phyloP scores from a whole-genome alignment of 768 basidiomycete genomes.

The Tulasnella sp. region DNA sequence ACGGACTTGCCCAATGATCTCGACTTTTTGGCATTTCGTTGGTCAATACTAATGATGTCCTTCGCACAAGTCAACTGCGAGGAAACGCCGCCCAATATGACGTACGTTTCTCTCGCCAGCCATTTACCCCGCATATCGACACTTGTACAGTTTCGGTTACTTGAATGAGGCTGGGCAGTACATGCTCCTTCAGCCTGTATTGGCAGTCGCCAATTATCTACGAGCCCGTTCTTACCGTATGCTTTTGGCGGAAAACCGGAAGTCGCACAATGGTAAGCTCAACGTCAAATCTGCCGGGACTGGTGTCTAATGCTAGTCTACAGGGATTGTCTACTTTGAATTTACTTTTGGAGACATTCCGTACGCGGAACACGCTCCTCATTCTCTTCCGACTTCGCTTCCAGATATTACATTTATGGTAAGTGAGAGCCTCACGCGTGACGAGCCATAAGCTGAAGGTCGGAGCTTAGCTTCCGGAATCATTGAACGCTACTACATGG shows the following conservation, averaged over 20 bases:
- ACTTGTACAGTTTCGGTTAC: too few relatives aligned
- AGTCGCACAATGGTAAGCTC: background rate
- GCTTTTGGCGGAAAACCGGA: background rate
- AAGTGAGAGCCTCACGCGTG: too few relatives aligned
- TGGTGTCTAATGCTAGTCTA: background rate
- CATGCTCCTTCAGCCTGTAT: background rate
- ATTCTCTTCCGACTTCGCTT: background rate
- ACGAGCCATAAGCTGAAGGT: too few relatives aligned
- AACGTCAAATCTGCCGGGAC: background rate
- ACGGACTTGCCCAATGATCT: too few relatives aligned
- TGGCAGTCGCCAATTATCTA: background rate
- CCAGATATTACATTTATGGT: background rate
- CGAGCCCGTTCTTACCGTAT: background rate
- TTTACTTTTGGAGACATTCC: background rate
- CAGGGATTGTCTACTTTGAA: background rate
- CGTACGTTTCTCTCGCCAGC: too few relatives aligned
- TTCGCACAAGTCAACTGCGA: too few relatives aligned
- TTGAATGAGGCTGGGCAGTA: background rate
- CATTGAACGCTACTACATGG: background rate
- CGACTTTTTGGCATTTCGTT: too few relatives aligned
- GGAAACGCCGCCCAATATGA: too few relatives aligned
- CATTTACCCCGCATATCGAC: too few relatives aligned
- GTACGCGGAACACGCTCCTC: background rate
- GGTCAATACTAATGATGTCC: too few relatives aligned
- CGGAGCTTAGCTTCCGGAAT: background rate